Base-by-base conservation (phyloP, 495 filamentous ascomycete species). In the Xylaria nigripes region DNA sequence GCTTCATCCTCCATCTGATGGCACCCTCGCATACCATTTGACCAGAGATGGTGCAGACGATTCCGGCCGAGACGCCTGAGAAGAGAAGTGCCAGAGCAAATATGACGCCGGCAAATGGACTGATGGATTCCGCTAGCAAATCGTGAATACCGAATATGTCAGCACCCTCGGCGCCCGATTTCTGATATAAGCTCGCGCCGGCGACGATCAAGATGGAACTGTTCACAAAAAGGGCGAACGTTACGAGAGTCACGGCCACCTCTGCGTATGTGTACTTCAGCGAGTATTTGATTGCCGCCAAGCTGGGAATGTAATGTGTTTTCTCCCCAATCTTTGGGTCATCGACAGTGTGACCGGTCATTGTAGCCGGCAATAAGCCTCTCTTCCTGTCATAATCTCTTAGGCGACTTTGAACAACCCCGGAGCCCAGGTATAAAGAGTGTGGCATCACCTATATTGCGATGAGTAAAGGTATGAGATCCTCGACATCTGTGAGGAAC, bases 211-310 rank as follows among this genome's bases (percentile, higher is more conserved):
- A 81, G 62, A 96, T 95, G 51, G 90, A 79, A 54, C 82, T 86
- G 71, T 95, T 96, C 61, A 96, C 89, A 58, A 96, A 95, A n/a
- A 95, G 80, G 6, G 90, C 90, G 62, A 94, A 93, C 16, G 88
- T 88, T 63, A 91, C 88, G n/a, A 96, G 83, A 0, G 86, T 87
- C 29, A 92, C 57, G 30, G 81, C 66, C 24, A 94, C 75, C 61
- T 90, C 86, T 10, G 81, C 74, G 59, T 91, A 86, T 7, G 86
- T 88, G 68, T 91, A 92, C 48, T 83, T 84, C 60, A 95, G 76
- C 57, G 86, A 94, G 61, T 82, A 77, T 5, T 76, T 80, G 55
- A 96, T 90, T 6, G 90, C 90, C 3, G 79, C 68, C 12, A 92
- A 73, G 2, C 86, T 87, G 13, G 90, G 90, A 18, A 84, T 75